Evolutionary conservation across 352 stramenopile genomes (phyloP), one percentile per base, ranked within the genome.

Genomic region (Globisporangium orthogonon): DNA sequence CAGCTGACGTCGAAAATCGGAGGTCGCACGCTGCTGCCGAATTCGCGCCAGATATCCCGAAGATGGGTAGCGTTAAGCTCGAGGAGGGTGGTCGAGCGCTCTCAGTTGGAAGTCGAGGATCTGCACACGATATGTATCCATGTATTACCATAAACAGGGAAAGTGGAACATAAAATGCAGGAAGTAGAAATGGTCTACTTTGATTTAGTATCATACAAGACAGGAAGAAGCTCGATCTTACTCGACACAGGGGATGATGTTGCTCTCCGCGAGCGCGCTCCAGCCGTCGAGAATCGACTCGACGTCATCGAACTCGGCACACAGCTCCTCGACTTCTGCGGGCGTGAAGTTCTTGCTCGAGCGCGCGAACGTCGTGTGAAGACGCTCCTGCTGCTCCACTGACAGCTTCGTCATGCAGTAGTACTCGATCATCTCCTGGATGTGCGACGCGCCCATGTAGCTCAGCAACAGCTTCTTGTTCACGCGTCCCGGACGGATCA

Each of bases 391-490:
- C 39, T 68, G 35, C 11, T 62, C 46, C 7, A 2, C 13, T 28
- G 48, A 39, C 28, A 66, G 54, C 18, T 40, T 55, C 31, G 37
- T 49, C 11, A 29, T 13, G 50, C 58, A 88, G 59, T 88, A 90
- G 61, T 89, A 87, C 70, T 90, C 77, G 54, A 89, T 50, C 74
- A 93, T 89, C n/a, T 74, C 37, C 37, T 65, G 62, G 10, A 76
- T 61, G n/a, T 89, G 66, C 17, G 55, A 49, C 35, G 49, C 51
- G 7, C 59, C 59, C 69, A 95, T 91, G 66, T 80, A 78, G 0
- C 77, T 67, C 30, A 96, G 70, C 41, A 83, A 44, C 35, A 97
- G 45, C 61, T 92, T 90, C 71, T 91, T 89, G 69, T 97, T 93
- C 23, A 98, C 83, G 41, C 90, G 83, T 23, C 23, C 23, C 23